A percentile compares a stretch with the other conserved stretches of the same genome.
Conservation (phyloP, 2,329 filamentous ascomycete genomes). For the Aphanocladium album region DNA sequence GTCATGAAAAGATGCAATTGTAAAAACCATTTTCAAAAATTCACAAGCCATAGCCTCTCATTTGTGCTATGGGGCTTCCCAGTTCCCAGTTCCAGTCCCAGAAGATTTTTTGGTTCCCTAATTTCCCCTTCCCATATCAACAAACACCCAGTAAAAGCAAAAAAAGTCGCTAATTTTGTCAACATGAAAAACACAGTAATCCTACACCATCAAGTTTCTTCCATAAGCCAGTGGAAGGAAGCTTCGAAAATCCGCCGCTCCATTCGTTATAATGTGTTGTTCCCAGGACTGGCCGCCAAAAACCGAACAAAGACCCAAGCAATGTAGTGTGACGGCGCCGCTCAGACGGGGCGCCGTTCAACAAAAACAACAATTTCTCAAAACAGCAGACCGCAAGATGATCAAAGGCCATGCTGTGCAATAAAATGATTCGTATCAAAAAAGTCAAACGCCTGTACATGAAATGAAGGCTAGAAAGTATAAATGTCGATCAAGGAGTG, state of each 20-base stretch:
- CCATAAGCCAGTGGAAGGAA: neutral
- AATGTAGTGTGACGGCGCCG: neutral
- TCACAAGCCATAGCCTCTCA: neutral
- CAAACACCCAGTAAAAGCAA: neutral
- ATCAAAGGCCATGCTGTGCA: neutral
- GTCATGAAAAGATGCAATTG: neutral
- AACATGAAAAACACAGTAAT: slow-evolving; percentile 1
- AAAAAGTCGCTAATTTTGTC: slow-evolving; percentile 6
- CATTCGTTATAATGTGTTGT: neutral
- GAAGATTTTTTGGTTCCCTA: neutral
- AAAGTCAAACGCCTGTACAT: slow-evolving; percentile 7
- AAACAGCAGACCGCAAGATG: neutral
- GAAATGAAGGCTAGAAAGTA: slow-evolving; percentile 8
- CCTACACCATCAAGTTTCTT: neutral
- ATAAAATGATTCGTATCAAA: neutral
- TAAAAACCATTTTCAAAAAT: neutral
- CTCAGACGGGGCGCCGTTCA: neutral
- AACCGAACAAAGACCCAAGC: slow-evolving; percentile 2
- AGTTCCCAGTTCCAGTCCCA: slow-evolving; percentile 9
- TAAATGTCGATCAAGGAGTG: slow-evolving; percentile 5
- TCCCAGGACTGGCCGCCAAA: neutral
- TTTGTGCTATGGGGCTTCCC: slow-evolving; percentile 7
- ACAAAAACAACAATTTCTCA: neutral
- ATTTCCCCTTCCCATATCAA: slow-evolving; percentile 3
- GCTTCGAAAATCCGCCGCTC: neutral